These are phyloP conservation scores for Pistacia vera DNA, from an alignment of 345 rosid genomes.

Conservation along the genomic window DNA sequence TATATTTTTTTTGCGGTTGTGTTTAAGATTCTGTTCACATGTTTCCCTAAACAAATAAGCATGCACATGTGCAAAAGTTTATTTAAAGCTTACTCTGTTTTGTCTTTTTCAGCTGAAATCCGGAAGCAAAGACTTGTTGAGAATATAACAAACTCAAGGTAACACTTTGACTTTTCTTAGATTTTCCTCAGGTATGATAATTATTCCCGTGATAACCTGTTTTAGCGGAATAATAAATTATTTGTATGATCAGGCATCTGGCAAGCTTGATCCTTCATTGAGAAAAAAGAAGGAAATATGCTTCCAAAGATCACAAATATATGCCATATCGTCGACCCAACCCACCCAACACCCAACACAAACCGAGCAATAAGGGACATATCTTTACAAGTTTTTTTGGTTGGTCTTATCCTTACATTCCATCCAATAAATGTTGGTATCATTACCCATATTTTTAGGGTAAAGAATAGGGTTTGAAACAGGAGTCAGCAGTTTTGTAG, in stretches of 20 bases:
- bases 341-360: no score
- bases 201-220: neutral
- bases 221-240: neutral
- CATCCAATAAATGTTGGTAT: no score
- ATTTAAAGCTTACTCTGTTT: constrained; percentile 23
- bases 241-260: constrained; percentile 26
- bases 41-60: neutral
- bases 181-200: neutral
- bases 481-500: neutral
- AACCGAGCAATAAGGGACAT: constrained; percentile 36
- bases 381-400: constrained; percentile 5
- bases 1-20: neutral
- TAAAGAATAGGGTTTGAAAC: no score
- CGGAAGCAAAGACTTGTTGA: constrained; percentile 68
- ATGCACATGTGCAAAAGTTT: neutral
- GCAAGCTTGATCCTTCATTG: constrained; percentile 81
- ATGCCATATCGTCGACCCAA: constrained; percentile 79
- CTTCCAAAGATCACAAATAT: constrained; percentile 85
- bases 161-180: constrained; percentile 4
- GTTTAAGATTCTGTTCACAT: neutral
- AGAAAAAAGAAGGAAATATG: constrained; percentile 88
- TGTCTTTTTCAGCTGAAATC: constrained; percentile 72
- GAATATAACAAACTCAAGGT: constrained; percentile 57
- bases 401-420: neutral
- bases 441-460: neutral